Percentiles rank a stretch among this genome's conserved stretches.
Evolutionary conservation across 805 yeast species (phyloP).

Genomic region (Sungouiozyma intestinalis): DNA sequence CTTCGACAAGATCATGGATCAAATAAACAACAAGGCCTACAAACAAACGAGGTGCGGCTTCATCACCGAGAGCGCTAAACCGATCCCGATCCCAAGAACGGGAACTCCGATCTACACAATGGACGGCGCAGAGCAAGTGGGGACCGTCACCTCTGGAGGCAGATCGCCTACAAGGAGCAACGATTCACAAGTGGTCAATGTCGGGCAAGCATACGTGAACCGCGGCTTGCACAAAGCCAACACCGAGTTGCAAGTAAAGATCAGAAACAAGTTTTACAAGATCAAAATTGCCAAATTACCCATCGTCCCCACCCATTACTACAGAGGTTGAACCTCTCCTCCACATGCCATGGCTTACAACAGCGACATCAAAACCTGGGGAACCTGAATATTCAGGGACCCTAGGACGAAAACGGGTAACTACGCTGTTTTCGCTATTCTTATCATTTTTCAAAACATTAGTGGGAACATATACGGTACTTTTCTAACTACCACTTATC

Average conservation of each 20-base stretch:
- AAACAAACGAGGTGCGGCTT: slow-evolving; percentile 66
- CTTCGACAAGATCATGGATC: slow-evolving; percentile 52
- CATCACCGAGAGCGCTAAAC: slow-evolving; percentile 52
- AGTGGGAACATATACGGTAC: background rate
- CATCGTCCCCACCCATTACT: slow-evolving; percentile 65
- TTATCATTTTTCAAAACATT: background rate
- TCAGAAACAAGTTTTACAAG: slow-evolving; percentile 73
- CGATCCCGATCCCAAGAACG: slow-evolving; percentile 94
- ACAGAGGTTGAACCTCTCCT: slow-evolving; percentile 20
- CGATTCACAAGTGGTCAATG: slow-evolving; percentile 38
- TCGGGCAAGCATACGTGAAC: slow-evolving; percentile 84
- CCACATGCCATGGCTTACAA: no score
- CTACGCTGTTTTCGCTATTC: no score
- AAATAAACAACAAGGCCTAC: slow-evolving; percentile 53
- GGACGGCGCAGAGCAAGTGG: slow-evolving; percentile 45
- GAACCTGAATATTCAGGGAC: no score
- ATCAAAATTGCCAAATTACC: slow-evolving; percentile 79
- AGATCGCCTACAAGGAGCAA: slow-evolving; percentile 58
- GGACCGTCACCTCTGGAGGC: slow-evolving; percentile 47
- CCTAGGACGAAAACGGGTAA: no score
- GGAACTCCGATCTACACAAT: slow-evolving; percentile 55
- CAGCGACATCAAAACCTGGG: no score
- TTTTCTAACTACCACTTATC: background rate
- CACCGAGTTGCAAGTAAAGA: slow-evolving; percentile 57
- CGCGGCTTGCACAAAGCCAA: slow-evolving; percentile 66